phyloP scores from a whole-genome alignment of 176 grass and related monocot species.

The Secale cereale region DNA sequence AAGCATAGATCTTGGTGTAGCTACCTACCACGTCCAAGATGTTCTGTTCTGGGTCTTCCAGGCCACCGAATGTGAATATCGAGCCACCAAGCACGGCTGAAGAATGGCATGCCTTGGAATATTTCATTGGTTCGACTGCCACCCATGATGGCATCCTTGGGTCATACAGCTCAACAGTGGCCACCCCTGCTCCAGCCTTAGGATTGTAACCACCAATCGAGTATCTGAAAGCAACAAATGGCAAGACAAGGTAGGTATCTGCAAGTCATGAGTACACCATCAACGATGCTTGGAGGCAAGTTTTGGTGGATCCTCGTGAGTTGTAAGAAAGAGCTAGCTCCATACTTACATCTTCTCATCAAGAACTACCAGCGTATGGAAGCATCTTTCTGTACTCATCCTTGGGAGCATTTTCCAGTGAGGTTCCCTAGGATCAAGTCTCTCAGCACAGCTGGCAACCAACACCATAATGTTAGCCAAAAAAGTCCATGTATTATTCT shows the following conservation, averaged over 20 bases:
- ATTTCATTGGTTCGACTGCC: slow-evolving; percentile 51
- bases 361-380: slow-evolving; percentile 50
- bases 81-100: neutral
- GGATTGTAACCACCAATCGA: slow-evolving; percentile 56
- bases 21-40: too few relatives aligned
- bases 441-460: slow-evolving; percentile 62
- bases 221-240: slow-evolving; percentile 42
- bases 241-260: neutral
- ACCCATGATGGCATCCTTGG: slow-evolving; percentile 60
- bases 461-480: neutral
- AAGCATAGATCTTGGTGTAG: too few relatives aligned
- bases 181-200: slow-evolving; percentile 19
- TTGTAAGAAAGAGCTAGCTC: neutral
- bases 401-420: slow-evolving; percentile 57
- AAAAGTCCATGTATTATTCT: neutral
- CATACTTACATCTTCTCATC: slow-evolving; percentile 59
- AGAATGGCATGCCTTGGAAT: slow-evolving; percentile 54
- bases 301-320: neutral
- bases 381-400: slow-evolving; percentile 60
- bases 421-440: slow-evolving; percentile 68
- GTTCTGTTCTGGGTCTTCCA: too few relatives aligned
- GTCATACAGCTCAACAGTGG: slow-evolving; percentile 60
- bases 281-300: neutral
- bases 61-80: too few relatives aligned
- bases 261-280: neutral